Percentiles rank a stretch among this genome's conserved stretches.
Conservation (phyloP, 1,139 yeast genomes). For the Lodderomyces jiufengensis region DNA sequence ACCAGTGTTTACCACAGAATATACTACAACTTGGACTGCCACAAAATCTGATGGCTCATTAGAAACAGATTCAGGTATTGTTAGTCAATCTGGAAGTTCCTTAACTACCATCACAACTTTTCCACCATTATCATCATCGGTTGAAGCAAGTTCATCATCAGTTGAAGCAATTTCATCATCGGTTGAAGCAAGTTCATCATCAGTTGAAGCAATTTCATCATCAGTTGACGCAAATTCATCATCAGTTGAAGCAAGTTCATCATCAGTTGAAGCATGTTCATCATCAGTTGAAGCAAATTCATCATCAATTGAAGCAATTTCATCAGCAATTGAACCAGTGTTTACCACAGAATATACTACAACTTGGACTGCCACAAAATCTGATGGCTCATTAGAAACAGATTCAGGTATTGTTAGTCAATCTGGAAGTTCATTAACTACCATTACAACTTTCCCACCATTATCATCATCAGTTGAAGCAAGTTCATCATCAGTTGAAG, state of each 20-base stretch:
- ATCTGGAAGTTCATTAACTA: conserved; percentile 5
- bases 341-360: conserved; percentile 12
- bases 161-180: conserved; percentile 1
- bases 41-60: conserved; percentile 17
- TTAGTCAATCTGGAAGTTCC: conserved; percentile 7
- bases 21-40: conserved; percentile 18
- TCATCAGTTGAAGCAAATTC: conserved; percentile 6
- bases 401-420: conserved; percentile 9
- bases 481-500: too few species aligned
- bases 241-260: conserved; percentile 10
- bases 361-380: conserved; percentile 7
- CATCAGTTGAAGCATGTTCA: not conserved
- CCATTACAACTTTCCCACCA: conserved; percentile 4
- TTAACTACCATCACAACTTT: conserved; percentile 5
- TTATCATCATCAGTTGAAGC: conserved; percentile 7
- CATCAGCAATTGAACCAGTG: conserved; percentile 1
- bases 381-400: conserved; percentile 7
- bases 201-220: conserved; percentile 8
- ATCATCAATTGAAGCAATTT: not conserved
- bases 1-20: conserved; percentile 9
- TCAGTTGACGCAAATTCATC: conserved; percentile 10
- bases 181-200: conserved; percentile 2
- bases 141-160: conserved; percentile 4
- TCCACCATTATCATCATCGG: conserved; percentile 5
- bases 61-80: conserved; percentile 15